Percentiles rank a stretch among this genome's conserved stretches.
Evolutionary conservation across 768 basidiomycete genomes (phyloP).

Genomic region (Boletus fagicola): DNA sequence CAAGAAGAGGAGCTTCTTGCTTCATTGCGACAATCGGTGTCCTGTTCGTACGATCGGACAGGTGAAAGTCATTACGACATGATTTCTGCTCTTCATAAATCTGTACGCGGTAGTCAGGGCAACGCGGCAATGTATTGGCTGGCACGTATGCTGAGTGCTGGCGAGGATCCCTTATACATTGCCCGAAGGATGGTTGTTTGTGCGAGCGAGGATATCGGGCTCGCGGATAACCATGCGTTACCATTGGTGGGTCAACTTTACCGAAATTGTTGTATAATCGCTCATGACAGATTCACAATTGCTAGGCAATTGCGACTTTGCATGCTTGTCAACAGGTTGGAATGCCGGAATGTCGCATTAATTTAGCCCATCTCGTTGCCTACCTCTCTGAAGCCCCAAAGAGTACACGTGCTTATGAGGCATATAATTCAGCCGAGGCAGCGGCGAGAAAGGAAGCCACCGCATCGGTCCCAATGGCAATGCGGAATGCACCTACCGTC

Average conservation of each 20-base stretch:
- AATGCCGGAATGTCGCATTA: constrained; percentile 83
- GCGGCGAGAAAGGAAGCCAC: constrained; percentile 53
- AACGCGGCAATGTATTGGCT: constrained; percentile 87
- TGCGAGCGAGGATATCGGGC: constrained; percentile 83
- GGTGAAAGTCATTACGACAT: constrained; percentile 79
- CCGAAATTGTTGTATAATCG: constrained; percentile 8
- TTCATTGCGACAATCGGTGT: constrained; percentile 60
- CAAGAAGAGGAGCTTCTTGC: constrained; percentile 51
- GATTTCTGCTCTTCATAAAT: constrained; percentile 84
- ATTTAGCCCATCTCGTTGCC: constrained; percentile 71
- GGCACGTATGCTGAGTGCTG: constrained; percentile 76
- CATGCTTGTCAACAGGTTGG: constrained; percentile 68
- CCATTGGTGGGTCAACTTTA: constrained; percentile 51
- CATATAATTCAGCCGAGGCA: constrained; percentile 66
- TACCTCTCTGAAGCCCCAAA: constrained; percentile 84
- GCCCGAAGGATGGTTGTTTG: constrained; percentile 73
- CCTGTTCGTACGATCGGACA: constrained; percentile 68
- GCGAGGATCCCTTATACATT: constrained; percentile 79
- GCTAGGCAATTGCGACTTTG: constrained; percentile 58
- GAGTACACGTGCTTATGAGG: constrained; percentile 76
- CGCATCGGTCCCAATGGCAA: constrained; percentile 62
- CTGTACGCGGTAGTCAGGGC: constrained; percentile 72
- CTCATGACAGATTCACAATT: neutral
- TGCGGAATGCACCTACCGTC: constrained; percentile 75
- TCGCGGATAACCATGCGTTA: constrained; percentile 75